phyloP scores from a whole-genome alignment of 2,329 filamentous ascomycete species.

The Verticillium dahliae region DNA sequence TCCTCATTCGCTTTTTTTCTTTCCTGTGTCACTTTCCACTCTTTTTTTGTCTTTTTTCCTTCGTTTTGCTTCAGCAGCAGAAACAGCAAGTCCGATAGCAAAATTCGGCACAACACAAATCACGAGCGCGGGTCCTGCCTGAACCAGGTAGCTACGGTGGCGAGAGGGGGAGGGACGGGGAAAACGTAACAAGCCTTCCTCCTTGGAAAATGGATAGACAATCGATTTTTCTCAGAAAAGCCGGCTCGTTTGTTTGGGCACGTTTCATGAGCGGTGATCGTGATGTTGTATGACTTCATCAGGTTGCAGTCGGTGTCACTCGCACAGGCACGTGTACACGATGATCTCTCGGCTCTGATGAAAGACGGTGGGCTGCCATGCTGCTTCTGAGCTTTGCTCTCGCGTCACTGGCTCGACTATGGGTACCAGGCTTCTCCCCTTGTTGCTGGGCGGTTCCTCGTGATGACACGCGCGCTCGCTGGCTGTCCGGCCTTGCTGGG shows the following conservation, averaged over 20 bases:
- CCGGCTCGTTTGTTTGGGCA: neutral
- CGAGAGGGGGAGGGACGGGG: neutral
- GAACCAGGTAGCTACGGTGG: no score
- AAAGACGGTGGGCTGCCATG: no score
- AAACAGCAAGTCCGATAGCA: neutral
- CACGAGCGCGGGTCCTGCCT: neutral
- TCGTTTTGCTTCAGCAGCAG: neutral
- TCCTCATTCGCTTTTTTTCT: neutral
- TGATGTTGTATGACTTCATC: neutral
- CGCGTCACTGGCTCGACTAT: no score
- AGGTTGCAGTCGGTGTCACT: neutral
- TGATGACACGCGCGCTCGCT: no score
- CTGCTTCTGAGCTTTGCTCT: no score
- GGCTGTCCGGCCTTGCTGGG: no score
- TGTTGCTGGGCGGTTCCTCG: no score
- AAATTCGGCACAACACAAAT: neutral
- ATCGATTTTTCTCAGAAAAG: neutral
- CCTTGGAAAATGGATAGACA: neutral
- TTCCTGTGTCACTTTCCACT: neutral
- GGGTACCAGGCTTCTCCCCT: no score
- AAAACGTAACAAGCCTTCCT: no score
- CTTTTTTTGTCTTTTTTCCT: neutral
- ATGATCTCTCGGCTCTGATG: neutral
- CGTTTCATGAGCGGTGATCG: neutral
- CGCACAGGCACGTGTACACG: neutral